Evolutionary conservation across 2,329 filamentous ascomycete genomes (phyloP), one percentile per base, ranked within the genome.

Genomic region (Botrytis galanthina): DNA sequence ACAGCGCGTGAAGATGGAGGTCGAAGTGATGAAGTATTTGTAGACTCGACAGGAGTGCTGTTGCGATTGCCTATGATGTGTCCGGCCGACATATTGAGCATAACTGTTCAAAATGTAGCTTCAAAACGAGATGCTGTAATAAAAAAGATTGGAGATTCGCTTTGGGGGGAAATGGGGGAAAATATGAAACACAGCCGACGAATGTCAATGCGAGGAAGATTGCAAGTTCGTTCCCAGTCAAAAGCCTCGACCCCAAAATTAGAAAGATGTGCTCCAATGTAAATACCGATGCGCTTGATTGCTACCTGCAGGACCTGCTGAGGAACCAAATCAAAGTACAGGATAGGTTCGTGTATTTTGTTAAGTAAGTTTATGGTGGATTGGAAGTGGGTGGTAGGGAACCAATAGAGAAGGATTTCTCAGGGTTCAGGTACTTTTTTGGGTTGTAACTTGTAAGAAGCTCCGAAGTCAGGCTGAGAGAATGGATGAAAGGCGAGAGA

Each of bases 31-130:
- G 91, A 92, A 75, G 93, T 90, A 80, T 91, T 94, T 79, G 91
- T 92, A 71, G 92, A 93, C 86, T 98, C 96, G 72, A 80, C 78
- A 32, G 96, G 96, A 63, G 95, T 98, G 87, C 95, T 98, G 85
- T 98, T 98, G 80, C 96, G 92, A 85, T 98, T 98, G 78, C 90
- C 90, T 82, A 91, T 89, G 46, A 71, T 37, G 67, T 73, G 72
- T 48, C 63, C 60, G 79, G 90, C 90, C 83, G 92, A 89, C 88
- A 90, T 90, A 76, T 87, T 79, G 76, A 86, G 48, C 71, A 73
- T 73, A 69, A 51, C 44, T 69, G 62, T 73, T n/a, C 29, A n/a
- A n/a, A 42, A 57, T 46, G 44, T 57, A 37, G 48, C 61, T 67
- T 39, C 54, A 48, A 32, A 62, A 60, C 22, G 64, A 73, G 62